phyloP scores from a whole-genome alignment of 2,329 filamentous ascomycete genomes.

The Aspergillus quadricinctus region DNA sequence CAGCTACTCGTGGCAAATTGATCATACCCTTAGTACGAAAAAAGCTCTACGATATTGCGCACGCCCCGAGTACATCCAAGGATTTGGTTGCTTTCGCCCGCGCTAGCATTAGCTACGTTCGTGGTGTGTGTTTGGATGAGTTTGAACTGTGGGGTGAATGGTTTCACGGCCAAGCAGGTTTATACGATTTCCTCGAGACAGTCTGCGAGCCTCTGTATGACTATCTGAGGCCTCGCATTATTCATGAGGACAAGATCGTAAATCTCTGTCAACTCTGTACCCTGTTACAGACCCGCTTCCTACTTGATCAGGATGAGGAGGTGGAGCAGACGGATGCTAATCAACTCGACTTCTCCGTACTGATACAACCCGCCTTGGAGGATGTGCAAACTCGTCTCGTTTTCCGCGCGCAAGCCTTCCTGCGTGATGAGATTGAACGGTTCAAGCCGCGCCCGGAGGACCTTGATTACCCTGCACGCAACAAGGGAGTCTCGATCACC shows the following conservation, averaged over 20 bases:
- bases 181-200: conserved; percentile 64
- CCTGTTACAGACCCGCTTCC: conserved; percentile 61
- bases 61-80: conserved; percentile 56
- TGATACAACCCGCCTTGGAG: conserved; percentile 63
- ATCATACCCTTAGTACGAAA: conserved; percentile 60
- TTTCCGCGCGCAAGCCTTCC: conserved; percentile 58
- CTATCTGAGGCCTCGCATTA: conserved; percentile 59
- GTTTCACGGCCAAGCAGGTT: conserved; percentile 59
- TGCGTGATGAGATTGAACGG: conserved; percentile 63
- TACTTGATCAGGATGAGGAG: conserved; percentile 55
- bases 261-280: conserved; percentile 65
- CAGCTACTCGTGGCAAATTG: conserved; percentile 54
- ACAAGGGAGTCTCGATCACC: conserved; percentile 41
- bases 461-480: conserved; percentile 58
- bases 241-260: conserved; percentile 62
- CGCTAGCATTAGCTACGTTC: conserved; percentile 61
- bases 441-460: conserved; percentile 63
- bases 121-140: conserved; percentile 63
- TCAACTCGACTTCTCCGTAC: conserved; percentile 57
- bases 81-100: conserved; percentile 63
- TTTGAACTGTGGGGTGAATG: conserved; percentile 64
- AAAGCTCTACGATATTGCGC: conserved; percentile 52
- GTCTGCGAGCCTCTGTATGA: conserved; percentile 66
- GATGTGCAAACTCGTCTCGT: conserved; percentile 64
- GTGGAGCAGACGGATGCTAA: conserved; percentile 46